Base-by-base conservation (phyloP, 805 yeast genomes). In the Peterozyma xylosa region DNA sequence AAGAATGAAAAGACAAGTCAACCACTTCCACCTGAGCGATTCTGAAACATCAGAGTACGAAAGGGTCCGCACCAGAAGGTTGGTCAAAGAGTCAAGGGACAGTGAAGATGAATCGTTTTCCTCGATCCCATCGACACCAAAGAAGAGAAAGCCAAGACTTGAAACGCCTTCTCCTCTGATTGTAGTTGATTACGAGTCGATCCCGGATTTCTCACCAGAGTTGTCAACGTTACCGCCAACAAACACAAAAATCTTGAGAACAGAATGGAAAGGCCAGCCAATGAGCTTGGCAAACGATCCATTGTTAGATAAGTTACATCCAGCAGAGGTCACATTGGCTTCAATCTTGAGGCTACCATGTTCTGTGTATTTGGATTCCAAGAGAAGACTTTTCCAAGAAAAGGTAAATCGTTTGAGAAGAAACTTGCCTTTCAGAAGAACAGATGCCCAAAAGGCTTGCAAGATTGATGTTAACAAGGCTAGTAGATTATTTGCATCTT, bases 201-300 rank as follows among this genome's bases (percentile, higher is more conserved):
- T 90, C 45, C 89, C 89, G 33, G 96, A 89, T 62, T 88, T 72
- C 62, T 79, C 87, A n/a, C 97, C 97, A 3, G 70, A 84, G 15
- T 52, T 77, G 11, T 55, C 69, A 2, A 70, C 84, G 1, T 68
- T 90, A 49, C 27, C 27, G 27, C 95, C 96, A 53, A 77, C 69
- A 50, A 81, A 79, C 55, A 67, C 74, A 45, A 80, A 83, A 65
- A 80, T 87, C 51, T 70, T 90, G 53, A 83, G 83, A 58, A 86
- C 95, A 33, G 98, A 91, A 62, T 91, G 99, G 99, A 91, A 90
- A 67, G 99, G 98, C 10, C 95, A 89, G 54, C 95, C 97, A 33
- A 89, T 91, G 96, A 95, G 86, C 61, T 73, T 91, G 45, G 71
- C 82, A 14, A 55, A 63, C 30, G 98, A 93, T 63, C 95, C 96